These are phyloP conservation scores for Aspergillus ustus DNA, from an alignment of 2,329 filamentous ascomycete species.

Conservation along the genomic window DNA sequence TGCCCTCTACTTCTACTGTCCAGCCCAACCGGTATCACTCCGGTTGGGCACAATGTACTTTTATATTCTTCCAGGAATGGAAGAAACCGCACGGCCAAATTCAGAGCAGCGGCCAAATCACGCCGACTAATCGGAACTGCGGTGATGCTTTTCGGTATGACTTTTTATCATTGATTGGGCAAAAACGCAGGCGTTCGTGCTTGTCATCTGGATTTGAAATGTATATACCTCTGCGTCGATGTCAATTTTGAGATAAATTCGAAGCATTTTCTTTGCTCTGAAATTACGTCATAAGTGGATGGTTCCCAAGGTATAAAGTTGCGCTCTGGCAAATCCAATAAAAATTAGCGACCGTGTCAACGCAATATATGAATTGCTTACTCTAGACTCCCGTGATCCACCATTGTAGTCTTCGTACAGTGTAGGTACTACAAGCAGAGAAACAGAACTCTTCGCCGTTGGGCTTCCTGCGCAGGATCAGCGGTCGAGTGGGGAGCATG, in stretches of 20 bases:
- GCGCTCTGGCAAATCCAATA: not conserved
- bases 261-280: constrained; percentile 12
- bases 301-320: not conserved
- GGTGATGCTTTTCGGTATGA: constrained; percentile 17
- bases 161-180: constrained; percentile 18
- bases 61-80: constrained; percentile 23
- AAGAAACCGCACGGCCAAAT: constrained; percentile 23
- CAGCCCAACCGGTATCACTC: not conserved
- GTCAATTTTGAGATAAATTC: constrained; percentile 29
- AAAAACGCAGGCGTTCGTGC: constrained; percentile 22
- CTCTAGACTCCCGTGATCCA: not conserved
- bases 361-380: not conserved
- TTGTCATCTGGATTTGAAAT: constrained; percentile 26
- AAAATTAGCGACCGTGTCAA: not conserved
- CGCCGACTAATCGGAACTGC: constrained; percentile 19
- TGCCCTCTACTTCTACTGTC: not conserved
- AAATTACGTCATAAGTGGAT: constrained; percentile 5
- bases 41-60: constrained; percentile 30
- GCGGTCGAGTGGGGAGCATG: constrained; percentile 11
- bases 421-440: no score
- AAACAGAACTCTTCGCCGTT: not conserved
- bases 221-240: constrained; percentile 30
- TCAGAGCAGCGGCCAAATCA: constrained; percentile 2
- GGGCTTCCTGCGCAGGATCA: constrained; percentile 10
- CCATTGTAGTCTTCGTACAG: not conserved